A percentile compares a stretch with the other conserved stretches of the same genome.
These are phyloP conservation scores for Arabidopsis suecica DNA, from an alignment of 345 rosid genomes.

Conservation along the genomic window DNA sequence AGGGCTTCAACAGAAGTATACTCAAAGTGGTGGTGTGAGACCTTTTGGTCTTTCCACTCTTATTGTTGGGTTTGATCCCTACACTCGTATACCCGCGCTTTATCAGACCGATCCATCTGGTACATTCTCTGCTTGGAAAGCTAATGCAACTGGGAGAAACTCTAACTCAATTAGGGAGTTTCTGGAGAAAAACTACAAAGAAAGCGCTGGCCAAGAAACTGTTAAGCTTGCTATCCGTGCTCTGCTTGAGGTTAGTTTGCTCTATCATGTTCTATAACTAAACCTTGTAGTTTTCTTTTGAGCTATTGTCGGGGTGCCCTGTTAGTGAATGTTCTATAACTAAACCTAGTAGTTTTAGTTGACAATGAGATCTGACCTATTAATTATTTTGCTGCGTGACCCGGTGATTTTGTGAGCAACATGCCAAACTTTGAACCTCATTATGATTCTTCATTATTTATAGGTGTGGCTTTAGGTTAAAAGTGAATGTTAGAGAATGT, in stretches of 20 bases:
- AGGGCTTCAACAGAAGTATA: conserved; percentile 92
- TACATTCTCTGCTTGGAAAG: conserved; percentile 96
- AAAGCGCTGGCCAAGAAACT: conserved; percentile 87
- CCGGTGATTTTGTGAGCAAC: neutral
- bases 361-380: conserved; percentile 6
- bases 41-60: conserved; percentile 83
- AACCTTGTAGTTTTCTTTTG: neutral
- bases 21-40: conserved; percentile 93
- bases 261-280: neutral
- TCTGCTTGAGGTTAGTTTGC: conserved; percentile 78
- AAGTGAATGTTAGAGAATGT: neutral
- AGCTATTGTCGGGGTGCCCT: neutral
- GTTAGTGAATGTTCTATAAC: neutral
- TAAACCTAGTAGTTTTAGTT: neutral
- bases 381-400: neutral
- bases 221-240: conserved; percentile 90
- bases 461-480: conserved; percentile 16
- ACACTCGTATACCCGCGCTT: conserved; percentile 67
- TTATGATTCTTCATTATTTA: neutral
- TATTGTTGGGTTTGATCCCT: conserved; percentile 86
- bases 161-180: conserved; percentile 90
- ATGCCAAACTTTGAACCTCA: neutral
- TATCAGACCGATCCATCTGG: conserved; percentile 98
- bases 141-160: conserved; percentile 94
- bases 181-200: conserved; percentile 86